Percentiles rank a stretch among this genome's conserved stretches.
Evolutionary conservation across 306 rosid genomes (phyloP).

Genomic region (Sphenostylis stenocarpa): DNA sequence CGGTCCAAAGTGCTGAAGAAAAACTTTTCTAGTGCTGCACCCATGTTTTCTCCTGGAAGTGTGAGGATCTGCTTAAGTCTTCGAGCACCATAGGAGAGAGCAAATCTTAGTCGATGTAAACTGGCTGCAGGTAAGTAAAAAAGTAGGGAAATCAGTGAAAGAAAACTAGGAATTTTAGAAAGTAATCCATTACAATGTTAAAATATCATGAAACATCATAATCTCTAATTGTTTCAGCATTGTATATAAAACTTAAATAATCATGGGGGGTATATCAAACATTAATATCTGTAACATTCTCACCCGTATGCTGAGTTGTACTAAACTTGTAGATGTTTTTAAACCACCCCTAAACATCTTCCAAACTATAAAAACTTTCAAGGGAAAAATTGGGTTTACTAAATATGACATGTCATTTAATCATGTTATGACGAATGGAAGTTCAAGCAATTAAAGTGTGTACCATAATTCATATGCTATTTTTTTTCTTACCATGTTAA

Average conservation of each 20-base stretch:
- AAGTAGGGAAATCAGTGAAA: conserved; percentile 16
- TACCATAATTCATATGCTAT: conserved; percentile 3
- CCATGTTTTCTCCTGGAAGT: conserved; percentile 56
- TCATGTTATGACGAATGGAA: not conserved
- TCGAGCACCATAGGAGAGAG: conserved; percentile 50
- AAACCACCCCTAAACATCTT: too few relatives aligned
- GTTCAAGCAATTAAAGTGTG: not conserved
- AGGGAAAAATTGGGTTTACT: not conserved
- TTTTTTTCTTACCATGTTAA: not conserved
- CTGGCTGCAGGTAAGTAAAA: conserved; percentile 47
- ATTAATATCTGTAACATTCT: not conserved
- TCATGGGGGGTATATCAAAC: not conserved
- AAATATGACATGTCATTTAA: not conserved
- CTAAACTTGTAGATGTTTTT: not conserved
- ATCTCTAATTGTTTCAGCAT: not conserved
- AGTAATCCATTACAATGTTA: not conserved
- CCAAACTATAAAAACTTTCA: not conserved
- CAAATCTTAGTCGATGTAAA: conserved; percentile 51
- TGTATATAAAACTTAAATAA: not conserved
- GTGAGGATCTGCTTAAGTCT: conserved; percentile 46
- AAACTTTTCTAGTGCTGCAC: conserved; percentile 51
- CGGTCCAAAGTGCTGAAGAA: conserved; percentile 54
- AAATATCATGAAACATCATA: not conserved
- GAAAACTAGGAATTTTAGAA: conserved; percentile 1
- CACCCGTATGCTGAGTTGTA: not conserved